Conservation (phyloP, 768 basidiomycete species). For the Lanmaoa rubissima region DNA sequence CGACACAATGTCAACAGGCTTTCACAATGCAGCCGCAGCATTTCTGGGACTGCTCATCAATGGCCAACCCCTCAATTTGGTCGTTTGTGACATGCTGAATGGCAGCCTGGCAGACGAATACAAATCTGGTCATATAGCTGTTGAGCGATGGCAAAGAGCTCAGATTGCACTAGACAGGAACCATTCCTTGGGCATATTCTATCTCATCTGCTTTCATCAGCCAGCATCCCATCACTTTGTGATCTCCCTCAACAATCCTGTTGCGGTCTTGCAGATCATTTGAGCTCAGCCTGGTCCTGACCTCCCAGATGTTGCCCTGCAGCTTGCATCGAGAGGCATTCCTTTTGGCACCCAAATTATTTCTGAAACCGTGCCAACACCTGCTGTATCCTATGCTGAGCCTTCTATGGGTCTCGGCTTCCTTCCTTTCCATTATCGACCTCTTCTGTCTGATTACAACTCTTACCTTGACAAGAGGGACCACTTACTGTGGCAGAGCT, state of each 20-base stretch:
- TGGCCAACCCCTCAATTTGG: neutral
- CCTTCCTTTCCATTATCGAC: neutral
- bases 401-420: no score
- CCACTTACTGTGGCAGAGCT: neutral
- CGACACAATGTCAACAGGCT: neutral
- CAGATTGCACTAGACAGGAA: neutral
- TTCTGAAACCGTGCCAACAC: no score
- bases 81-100: neutral
- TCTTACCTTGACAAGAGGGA: constrained; percentile 1
- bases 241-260: neutral
- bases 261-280: neutral
- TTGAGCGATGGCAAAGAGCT: neutral
- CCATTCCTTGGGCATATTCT: neutral
- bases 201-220: neutral
- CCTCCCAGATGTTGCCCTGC: neutral
- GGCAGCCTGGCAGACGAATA: neutral
- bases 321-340: neutral
- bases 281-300: neutral
- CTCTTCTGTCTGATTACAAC: neutral
- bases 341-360: no score
- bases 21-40: neutral
- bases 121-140: neutral
- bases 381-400: no score
- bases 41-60: neutral
- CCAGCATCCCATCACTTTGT: neutral